These are phyloP conservation scores for Pseudogymnoascus sp. DNA, from an alignment of 2,329 filamentous ascomycete genomes.

Conservation along the genomic window DNA sequence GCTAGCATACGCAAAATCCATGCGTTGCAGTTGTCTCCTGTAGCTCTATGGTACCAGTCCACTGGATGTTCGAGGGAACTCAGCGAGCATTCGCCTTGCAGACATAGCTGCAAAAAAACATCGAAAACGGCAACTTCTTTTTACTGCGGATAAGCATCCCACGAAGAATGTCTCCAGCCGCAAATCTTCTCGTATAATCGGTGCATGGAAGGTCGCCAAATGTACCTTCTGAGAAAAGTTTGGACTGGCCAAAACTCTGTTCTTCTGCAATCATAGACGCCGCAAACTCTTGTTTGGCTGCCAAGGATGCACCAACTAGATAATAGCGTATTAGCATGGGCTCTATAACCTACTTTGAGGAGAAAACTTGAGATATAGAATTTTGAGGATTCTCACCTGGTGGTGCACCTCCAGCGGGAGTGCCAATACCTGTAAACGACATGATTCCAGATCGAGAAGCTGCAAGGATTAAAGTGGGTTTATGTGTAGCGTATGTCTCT, in stretches of 20 bases:
- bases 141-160: not conserved
- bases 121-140: not conserved
- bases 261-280: not conserved
- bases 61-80: not conserved
- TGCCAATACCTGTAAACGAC: not conserved
- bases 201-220: not conserved
- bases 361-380: not conserved
- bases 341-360: not conserved
- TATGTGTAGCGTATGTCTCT: not conserved
- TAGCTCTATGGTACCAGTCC: rapidly evolving
- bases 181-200: not conserved
- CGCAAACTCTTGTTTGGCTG: not conserved
- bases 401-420: not conserved
- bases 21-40: not conserved
- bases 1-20: not conserved
- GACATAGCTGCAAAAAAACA: not conserved
- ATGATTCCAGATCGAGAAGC: not conserved
- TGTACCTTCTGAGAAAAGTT: no score
- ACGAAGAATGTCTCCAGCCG: not conserved
- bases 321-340: not conserved
- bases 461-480: not conserved
- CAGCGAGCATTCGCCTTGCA: not conserved
- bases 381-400: not conserved
- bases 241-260: no score
- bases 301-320: not conserved